Evolutionary conservation across 148 eudicot genomes (phyloP).

Genomic region (Rhododendron kiyosumense): DNA sequence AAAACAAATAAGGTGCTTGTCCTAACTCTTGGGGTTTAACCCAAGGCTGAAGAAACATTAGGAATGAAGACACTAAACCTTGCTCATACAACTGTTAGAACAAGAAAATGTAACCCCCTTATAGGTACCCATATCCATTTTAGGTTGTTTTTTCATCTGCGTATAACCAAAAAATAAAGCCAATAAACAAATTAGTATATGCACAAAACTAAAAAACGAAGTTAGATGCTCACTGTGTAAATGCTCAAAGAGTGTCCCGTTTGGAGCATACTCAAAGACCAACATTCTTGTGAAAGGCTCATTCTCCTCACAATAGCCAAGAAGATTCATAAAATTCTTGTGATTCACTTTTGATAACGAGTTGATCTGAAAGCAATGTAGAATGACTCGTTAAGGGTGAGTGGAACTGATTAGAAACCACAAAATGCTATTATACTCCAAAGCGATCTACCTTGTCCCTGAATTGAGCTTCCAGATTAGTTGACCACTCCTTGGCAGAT

Average conservation of each 20-base stretch:
- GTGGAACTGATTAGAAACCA: background rate
- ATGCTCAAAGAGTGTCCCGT: slow-evolving; percentile 96
- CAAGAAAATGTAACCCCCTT: background rate
- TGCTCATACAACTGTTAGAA: slow-evolving; percentile 13
- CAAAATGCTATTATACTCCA: background rate
- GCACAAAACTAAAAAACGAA: background rate
- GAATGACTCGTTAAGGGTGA: background rate
- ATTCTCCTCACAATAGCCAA: slow-evolving; percentile 83
- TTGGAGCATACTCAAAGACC: slow-evolving; percentile 92
- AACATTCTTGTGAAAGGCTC: slow-evolving; percentile 81
- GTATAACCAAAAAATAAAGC: background rate
- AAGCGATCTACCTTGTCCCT: slow-evolving; percentile 57
- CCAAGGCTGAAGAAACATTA: background rate
- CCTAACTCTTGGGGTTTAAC: background rate
- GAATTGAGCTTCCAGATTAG: slow-evolving; percentile 51
- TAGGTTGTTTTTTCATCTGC: background rate
- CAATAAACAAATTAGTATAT: background rate
- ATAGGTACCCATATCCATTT: background rate
- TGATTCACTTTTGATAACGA: slow-evolving; percentile 73
- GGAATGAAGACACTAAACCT: background rate
- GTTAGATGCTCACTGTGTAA: slow-evolving; percentile 54
- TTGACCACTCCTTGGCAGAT: slow-evolving; percentile 61
- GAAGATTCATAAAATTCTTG: slow-evolving; percentile 80
- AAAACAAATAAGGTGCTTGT: background rate
- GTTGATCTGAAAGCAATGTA: slow-evolving; percentile 48